Evolutionary conservation across 1,284 basidiomycete genomes (phyloP).

Genomic region (Pseudozyma sp.): DNA sequence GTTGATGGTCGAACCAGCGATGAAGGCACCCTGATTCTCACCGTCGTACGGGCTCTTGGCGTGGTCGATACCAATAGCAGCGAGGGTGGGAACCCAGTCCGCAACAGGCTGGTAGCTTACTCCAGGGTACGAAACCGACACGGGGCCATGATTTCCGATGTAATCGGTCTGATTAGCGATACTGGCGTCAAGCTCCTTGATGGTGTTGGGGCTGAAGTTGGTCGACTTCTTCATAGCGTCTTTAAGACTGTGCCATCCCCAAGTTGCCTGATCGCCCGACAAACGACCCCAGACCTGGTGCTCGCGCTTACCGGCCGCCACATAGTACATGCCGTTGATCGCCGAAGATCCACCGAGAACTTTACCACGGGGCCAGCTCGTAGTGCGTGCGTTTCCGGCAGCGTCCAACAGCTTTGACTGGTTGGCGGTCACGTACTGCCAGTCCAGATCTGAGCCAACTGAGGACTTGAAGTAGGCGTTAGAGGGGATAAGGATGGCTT

Average conservation of each 20-base stretch:
- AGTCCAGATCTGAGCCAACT: slow-evolving; percentile 51
- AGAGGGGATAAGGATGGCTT: slow-evolving; percentile 32
- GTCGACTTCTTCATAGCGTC: slow-evolving; percentile 57
- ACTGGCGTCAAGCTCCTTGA: slow-evolving; percentile 29
- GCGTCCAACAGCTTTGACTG: slow-evolving; percentile 31
- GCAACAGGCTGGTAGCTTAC: slow-evolving; percentile 52
- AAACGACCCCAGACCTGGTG: slow-evolving; percentile 54
- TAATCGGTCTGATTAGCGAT: slow-evolving; percentile 40
- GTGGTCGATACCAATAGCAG: slow-evolving; percentile 19
- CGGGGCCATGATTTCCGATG: slow-evolving; percentile 52
- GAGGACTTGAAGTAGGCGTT: slow-evolving; percentile 49
- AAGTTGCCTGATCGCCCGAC: slow-evolving; percentile 40
- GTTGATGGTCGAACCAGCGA: slow-evolving; percentile 55
- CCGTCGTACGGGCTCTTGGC: slow-evolving; percentile 51
- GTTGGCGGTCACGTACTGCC: slow-evolving; percentile 50
- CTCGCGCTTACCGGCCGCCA: slow-evolving; percentile 62
- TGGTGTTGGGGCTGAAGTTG: slow-evolving; percentile 32
- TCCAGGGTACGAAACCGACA: slow-evolving; percentile 52
- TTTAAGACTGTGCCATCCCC: slow-evolving; percentile 53
- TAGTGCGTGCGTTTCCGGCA: slow-evolving; percentile 33
- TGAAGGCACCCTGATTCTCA: slow-evolving; percentile 57
- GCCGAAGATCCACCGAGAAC: slow-evolving; percentile 71
- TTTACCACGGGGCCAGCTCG: slow-evolving; percentile 69
- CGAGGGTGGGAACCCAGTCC: slow-evolving; percentile 50
- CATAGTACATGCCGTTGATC: slow-evolving; percentile 70